These are phyloP conservation scores for Cladosporium sp. DNA, from an alignment of 2,329 filamentous ascomycete genomes.

Conservation along the genomic window DNA sequence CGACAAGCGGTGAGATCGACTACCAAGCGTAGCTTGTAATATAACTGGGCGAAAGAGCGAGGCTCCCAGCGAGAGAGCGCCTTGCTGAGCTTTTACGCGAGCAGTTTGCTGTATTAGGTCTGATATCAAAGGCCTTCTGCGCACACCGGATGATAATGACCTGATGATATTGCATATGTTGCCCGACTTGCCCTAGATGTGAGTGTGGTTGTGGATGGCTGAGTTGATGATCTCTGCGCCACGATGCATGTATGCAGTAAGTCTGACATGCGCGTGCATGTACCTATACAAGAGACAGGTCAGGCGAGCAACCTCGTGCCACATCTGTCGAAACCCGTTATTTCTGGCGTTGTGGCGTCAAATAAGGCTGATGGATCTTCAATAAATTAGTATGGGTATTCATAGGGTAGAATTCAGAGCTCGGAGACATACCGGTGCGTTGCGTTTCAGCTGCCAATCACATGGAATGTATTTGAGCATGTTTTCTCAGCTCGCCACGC, in stretches of 20 bases:
- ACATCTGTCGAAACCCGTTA: neutral
- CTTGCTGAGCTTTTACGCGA: neutral
- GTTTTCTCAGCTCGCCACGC: neutral
- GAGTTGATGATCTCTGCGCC: slow-evolving; percentile 1
- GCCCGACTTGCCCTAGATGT: neutral
- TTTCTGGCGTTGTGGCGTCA: neutral
- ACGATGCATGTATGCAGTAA: neutral
- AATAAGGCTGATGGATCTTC: slow-evolving; percentile 4
- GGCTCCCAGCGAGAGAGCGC: neutral
- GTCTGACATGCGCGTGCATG: slow-evolving; percentile 2
- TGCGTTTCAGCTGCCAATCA: neutral
- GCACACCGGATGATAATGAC: neutral
- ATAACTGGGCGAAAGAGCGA: neutral
- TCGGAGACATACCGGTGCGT: slow-evolving; percentile 1
- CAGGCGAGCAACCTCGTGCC: neutral
- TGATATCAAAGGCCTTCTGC: neutral
- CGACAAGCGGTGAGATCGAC: neutral
- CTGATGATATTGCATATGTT: neutral
- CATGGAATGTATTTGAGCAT: neutral
- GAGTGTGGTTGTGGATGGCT: neutral
- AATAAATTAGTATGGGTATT: neutral
- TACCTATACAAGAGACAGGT: slow-evolving; percentile 1
- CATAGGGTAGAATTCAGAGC: neutral
- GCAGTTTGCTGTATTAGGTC: neutral
- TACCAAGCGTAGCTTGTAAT: neutral